A percentile compares a stretch with the other conserved stretches of the same genome.
Conservation (phyloP, 176 grass and related monocot species). For the Musa troglodytarum region DNA sequence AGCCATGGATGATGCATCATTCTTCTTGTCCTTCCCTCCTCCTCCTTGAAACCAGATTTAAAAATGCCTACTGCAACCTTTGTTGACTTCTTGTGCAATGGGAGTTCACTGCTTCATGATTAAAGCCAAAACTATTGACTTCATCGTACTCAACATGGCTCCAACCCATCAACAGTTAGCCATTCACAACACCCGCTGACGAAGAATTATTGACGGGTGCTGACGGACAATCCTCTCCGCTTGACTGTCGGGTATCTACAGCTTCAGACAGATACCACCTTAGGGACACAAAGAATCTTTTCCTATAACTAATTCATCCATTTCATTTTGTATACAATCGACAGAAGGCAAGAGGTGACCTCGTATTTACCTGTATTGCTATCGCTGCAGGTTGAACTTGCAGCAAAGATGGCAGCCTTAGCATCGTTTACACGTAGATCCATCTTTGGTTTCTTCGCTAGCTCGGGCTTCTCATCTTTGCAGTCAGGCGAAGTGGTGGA, state of each 20-base stretch:
- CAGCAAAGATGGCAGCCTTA: conserved; percentile 5
- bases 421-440: conserved; percentile 8
- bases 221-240: conserved; percentile 32
- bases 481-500: conserved; percentile 17
- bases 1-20: background rate
- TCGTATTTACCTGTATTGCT: background rate
- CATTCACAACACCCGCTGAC: conserved; percentile 22
- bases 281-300: conserved; percentile 25
- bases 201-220: conserved; percentile 17
- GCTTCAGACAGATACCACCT: conserved; percentile 19
- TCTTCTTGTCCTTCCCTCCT: background rate
- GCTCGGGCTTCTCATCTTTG: conserved; percentile 26
- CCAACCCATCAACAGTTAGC: conserved; percentile 24
- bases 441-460: conserved; percentile 15
- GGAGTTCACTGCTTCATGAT: conserved; percentile 3
- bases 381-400: conserved; percentile 2
- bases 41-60: background rate
- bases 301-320: background rate
- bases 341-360: background rate
- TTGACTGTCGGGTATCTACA: conserved; percentile 28
- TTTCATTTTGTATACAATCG: background rate
- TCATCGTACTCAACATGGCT: conserved; percentile 58
- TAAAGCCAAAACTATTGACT: conserved; percentile 4
- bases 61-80: too few relatives aligned
- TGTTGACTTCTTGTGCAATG: background rate